Conservation (phyloP, 495 filamentous ascomycete genomes). For the Tuber umbilicatum region DNA sequence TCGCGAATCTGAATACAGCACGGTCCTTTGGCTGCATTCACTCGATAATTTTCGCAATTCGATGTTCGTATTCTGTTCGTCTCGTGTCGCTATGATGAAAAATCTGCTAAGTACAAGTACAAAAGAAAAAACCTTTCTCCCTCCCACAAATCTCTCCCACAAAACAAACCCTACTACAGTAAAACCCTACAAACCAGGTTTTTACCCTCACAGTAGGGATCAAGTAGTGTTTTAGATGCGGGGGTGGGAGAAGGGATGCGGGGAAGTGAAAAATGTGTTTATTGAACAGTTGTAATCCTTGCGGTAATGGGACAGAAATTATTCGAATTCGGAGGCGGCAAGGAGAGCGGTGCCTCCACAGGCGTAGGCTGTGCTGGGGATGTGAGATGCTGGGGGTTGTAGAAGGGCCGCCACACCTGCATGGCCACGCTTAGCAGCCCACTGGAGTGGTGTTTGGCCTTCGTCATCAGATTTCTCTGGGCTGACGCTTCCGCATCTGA, state of each 20-base stretch:
- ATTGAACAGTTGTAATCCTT: background rate
- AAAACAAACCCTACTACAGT: too few species aligned
- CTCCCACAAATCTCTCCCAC: too few species aligned
- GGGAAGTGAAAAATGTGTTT: background rate
- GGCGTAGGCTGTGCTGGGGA: background rate
- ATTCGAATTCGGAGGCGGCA: background rate
- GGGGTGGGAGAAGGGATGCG: too few species aligned
- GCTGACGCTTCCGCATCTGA: background rate
- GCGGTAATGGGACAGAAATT: background rate
- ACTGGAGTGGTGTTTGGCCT: background rate
- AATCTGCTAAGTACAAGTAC: too few species aligned
- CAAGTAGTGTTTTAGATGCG: background rate
- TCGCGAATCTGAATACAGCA: too few species aligned
- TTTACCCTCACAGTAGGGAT: background rate
- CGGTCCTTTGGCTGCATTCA: too few species aligned
- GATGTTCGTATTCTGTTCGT: too few species aligned
- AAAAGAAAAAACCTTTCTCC: too few species aligned
- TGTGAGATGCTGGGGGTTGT: background rate
- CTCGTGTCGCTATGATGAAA: too few species aligned
- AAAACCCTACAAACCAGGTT: too few species aligned
- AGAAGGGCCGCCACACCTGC: background rate
- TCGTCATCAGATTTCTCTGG: background rate
- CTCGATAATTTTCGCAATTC: too few species aligned
- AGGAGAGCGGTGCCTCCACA: background rate
- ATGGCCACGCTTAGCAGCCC: background rate